Evolutionary conservation across 148 eudicot species (phyloP).

Genomic region (Rhododendron williamsianum): DNA sequence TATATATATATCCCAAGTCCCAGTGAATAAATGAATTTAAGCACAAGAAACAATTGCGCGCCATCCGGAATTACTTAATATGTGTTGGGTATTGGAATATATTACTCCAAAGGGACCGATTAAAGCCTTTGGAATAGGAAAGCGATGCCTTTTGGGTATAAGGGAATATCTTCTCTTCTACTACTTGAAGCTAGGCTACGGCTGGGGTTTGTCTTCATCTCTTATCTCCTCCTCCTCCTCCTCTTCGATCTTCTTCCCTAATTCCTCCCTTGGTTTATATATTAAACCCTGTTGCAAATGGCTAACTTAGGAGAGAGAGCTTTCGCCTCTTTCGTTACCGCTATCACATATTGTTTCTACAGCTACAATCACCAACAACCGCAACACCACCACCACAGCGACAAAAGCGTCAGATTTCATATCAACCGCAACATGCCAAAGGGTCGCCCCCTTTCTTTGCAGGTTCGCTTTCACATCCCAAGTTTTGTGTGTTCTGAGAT

Average conservation of each 20-base stretch:
- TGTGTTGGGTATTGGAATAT: neutral
- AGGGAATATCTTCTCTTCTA: slow-evolving; percentile 1
- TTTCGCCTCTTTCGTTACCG: slow-evolving; percentile 19
- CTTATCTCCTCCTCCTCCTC: neutral
- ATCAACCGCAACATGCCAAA: slow-evolving; percentile 9
- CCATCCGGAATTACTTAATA: neutral
- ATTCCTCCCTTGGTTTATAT: neutral
- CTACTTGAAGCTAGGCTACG: neutral
- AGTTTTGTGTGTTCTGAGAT: neutral
- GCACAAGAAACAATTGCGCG: slow-evolving; percentile 1
- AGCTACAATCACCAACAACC: neutral
- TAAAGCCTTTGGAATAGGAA: neutral
- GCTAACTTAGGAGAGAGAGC: slow-evolving; percentile 17
- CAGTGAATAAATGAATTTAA: neutral
- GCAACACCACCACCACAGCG: neutral
- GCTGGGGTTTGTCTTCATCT: neutral
- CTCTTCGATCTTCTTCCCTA: neutral
- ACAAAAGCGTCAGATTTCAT: neutral
- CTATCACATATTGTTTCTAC: slow-evolving; percentile 21
- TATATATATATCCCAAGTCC: neutral
- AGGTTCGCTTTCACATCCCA: slow-evolving; percentile 9
- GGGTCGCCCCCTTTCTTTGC: slow-evolving; percentile 11
- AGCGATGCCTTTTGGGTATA: neutral
- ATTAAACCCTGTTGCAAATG: slow-evolving; percentile 7
- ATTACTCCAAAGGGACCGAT: neutral